These are phyloP conservation scores for Nothophoma quercina DNA, from an alignment of 2,329 filamentous ascomycete genomes.

Conservation along the genomic window DNA sequence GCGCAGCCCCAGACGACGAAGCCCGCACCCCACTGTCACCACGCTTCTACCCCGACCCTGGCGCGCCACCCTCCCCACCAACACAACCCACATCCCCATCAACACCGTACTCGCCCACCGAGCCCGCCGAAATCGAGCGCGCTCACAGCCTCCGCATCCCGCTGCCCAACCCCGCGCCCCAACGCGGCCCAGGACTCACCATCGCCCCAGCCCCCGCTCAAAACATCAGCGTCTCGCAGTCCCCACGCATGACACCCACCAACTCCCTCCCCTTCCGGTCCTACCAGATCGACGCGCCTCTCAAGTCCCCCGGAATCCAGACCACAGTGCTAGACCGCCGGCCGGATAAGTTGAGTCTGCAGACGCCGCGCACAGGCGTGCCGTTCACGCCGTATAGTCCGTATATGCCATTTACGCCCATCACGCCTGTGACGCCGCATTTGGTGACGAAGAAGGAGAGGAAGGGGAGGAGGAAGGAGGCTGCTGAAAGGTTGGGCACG, in stretches of 20 bases:
- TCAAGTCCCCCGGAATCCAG: conserved; percentile 46
- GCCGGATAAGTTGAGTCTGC: conserved; percentile 37
- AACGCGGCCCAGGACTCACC: conserved; percentile 8
- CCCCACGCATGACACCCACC: neutral
- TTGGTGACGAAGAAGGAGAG: conserved; percentile 76
- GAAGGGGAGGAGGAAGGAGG: conserved; percentile 69
- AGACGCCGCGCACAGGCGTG: conserved; percentile 63
- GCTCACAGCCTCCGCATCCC: conserved; percentile 46
- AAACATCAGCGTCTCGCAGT: conserved; percentile 2
- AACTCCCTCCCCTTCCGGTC: conserved; percentile 47
- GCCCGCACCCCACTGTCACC: conserved; percentile 63
- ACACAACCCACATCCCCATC: conserved; percentile 45
- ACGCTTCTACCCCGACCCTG: conserved; percentile 60
- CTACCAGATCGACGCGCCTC: conserved; percentile 29
- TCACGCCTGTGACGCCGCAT: conserved; percentile 78
- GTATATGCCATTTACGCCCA: conserved; percentile 79
- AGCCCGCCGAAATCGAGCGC: conserved; percentile 48
- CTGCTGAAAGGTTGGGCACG: conserved; percentile 65
- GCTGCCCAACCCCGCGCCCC: conserved; percentile 31
- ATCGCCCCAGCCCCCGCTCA: conserved; percentile 17
- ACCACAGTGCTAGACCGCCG: conserved; percentile 55
- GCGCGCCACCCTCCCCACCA: conserved; percentile 63
- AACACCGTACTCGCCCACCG: conserved; percentile 43
- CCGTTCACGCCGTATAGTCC: conserved; percentile 77
- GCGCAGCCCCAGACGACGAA: conserved; percentile 55